These are phyloP conservation scores for Neofusicoccum sp. DNA, from an alignment of 2,329 filamentous ascomycete species.

Conservation along the genomic window DNA sequence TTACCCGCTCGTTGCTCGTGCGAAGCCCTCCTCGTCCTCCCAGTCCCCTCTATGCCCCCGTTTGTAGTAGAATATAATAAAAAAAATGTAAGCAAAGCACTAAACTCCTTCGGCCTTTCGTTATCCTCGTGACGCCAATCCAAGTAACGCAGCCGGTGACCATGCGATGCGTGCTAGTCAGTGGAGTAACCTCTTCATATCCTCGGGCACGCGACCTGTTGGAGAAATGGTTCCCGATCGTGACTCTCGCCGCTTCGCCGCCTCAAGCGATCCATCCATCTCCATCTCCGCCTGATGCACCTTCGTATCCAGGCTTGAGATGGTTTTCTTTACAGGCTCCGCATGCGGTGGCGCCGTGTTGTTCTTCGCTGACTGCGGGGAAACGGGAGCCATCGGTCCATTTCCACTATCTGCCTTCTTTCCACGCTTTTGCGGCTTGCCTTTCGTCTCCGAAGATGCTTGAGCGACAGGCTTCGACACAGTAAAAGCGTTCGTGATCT, in stretches of 20 bases:
- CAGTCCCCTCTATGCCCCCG: background rate
- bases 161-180: conserved; percentile 2
- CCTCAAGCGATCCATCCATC: background rate
- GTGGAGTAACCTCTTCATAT: background rate
- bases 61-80: background rate
- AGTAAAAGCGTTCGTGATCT: conserved; percentile 21
- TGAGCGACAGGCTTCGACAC: conserved; percentile 22
- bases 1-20: conserved; percentile 4
- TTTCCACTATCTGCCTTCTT: conserved; percentile 18
- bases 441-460: background rate
- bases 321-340: background rate
- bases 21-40: background rate
- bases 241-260: background rate
- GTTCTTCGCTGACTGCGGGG: conserved; percentile 31
- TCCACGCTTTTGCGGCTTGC: background rate
- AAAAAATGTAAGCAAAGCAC: background rate
- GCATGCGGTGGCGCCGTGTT: conserved; percentile 27
- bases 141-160: background rate
- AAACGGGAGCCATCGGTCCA: conserved; percentile 29
- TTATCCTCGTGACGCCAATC: conserved; percentile 1
- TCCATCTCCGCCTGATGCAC: background rate
- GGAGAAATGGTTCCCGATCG: conserved; percentile 7
- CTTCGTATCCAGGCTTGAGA: background rate
- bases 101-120: conserved; percentile 11
- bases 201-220: background rate